Evolutionary conservation across 257 asterid genomes (phyloP), one percentile per base, ranked within the genome.

Genomic region (Ajuga chamaepitys): DNA sequence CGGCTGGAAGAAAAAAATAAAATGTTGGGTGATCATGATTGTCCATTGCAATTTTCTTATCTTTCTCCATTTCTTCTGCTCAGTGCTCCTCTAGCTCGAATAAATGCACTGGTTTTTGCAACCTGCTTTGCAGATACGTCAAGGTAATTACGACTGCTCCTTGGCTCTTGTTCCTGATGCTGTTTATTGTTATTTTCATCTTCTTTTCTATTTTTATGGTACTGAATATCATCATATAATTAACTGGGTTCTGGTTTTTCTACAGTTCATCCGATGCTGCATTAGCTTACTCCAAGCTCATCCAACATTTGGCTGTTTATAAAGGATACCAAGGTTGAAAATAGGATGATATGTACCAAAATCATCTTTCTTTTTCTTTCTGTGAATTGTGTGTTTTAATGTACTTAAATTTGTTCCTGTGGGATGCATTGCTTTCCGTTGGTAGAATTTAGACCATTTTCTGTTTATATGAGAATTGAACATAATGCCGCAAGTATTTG

Each of bases 41-140:
- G 59, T 17, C 28, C 47, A 13, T 70, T 60, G 32, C 32, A 4
- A 40, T 46, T 53, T 70, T 70, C 72, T 75, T 66, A 74, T 69
- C 25, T 64, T 72, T 74, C 57, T 45, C 71, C 67, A 34, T 66
- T 34, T 78, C 77, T 76, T 74, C 68, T 60, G 66, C 79, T 40
- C 86, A 92, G 99, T 72, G 83, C 95, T 16, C 87, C 95, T 63
- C 88, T 89, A 72, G 96, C 96, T 62, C 81, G 87, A 75, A 80
- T 81, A 63, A 88, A 78, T 82, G 85, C 96, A 41, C 86, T 90
- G 66, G 85, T 78, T 63, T 94, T 78, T 81, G 90, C 96, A 48
- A 85, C 97, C 47, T 86, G 95, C 84, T 89, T 85, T 73, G 75
- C 83, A 20, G 95, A 86, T 68, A 83, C 95, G 58, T 83, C 96